A percentile compares a stretch with the other conserved stretches of the same genome.
These are phyloP conservation scores for Aspergillus vadensis DNA, from an alignment of 2,329 filamentous ascomycete genomes.

Conservation along the genomic window DNA sequence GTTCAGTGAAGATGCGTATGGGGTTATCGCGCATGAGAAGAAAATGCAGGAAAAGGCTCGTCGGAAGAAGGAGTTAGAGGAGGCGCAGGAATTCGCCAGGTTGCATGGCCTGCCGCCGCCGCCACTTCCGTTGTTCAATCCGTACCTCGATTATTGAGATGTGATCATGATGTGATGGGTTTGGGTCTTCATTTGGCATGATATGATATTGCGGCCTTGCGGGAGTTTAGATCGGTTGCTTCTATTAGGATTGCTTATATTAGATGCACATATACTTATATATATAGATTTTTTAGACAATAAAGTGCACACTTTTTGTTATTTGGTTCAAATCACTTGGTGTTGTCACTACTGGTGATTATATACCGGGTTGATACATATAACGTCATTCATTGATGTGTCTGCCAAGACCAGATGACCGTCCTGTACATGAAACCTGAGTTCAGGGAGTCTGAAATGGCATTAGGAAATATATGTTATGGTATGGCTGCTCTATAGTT, in stretches of 20 bases:
- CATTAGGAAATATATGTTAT: not conserved
- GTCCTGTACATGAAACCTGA: slow-evolving; percentile 5
- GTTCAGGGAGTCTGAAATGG: not conserved
- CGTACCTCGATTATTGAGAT: not conserved
- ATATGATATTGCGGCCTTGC: not conserved
- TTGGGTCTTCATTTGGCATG: not conserved
- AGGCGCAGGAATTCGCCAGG: not conserved
- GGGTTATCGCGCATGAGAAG: slow-evolving; percentile 10
- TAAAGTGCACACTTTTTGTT: not conserved
- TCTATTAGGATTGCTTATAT: not conserved
- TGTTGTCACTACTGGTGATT: not conserved
- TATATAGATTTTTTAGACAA: not conserved
- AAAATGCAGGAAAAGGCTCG: not conserved
- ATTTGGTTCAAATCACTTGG: not conserved
- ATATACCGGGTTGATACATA: not conserved
- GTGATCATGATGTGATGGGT: slow-evolving; percentile 1
- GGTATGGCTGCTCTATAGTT: slow-evolving; percentile 40
- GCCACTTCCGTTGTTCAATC: not conserved
- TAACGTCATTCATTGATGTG: slow-evolving; percentile 12
- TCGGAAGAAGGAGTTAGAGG: not conserved
- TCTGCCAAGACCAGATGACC: not conserved
- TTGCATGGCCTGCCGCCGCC: not conserved
- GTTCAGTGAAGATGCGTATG: slow-evolving; percentile 13
- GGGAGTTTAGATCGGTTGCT: not conserved
- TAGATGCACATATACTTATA: not conserved